Base-by-base conservation (phyloP, 78 protist genomes). In the Kipferlia bialata region DNA sequence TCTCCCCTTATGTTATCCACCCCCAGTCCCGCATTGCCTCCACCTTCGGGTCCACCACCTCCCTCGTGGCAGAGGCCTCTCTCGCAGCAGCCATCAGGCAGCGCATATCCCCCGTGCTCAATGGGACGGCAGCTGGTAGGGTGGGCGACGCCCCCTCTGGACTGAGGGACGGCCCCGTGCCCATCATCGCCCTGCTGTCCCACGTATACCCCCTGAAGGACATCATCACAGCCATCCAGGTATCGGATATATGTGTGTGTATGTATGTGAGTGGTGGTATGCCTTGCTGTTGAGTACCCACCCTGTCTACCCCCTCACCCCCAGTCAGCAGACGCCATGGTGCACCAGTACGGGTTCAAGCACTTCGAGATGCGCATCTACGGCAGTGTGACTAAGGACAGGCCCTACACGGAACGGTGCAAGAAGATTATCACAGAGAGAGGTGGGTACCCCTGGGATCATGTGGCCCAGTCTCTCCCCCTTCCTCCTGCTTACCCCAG, bases 181-280 rank as follows among this genome's bases (percentile, higher is more conserved):
- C 73, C 18, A 63, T 68, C 32, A 68, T 68, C 64, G n/a, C n/a
- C n/a, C n/a, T n/a, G n/a, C 36, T 68, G 45, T 68, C 73, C 33
- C 73, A 68, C 63, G 73, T 68, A 29, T 51, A 68, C 24, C 32
- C 32, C 22, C 55, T 68, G 16, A 68, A 68, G 45, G 73, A 68
- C 39, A 63, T 68, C 31, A 51, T 33, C 55, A 68, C 54, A 16
- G 73, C 73, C 29, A 68, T 68, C 41, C 36, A 56, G 18, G 73
- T n/a, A n/a, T n/a, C n/a, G n/a, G n/a, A n/a, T n/a, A n/a, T n/a
- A n/a, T n/a, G n/a, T n/a, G n/a, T n/a, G n/a, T n/a, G n/a, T n/a
- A n/a, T n/a, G n/a, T n/a, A n/a, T n/a, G n/a, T n/a, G n/a, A n/a
- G n/a, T n/a, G n/a, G n/a, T n/a, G n/a, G n/a, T n/a, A n/a, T n/a